Conservation (phyloP, 495 filamentous ascomycete species). For the Aspergillus biplanus region DNA sequence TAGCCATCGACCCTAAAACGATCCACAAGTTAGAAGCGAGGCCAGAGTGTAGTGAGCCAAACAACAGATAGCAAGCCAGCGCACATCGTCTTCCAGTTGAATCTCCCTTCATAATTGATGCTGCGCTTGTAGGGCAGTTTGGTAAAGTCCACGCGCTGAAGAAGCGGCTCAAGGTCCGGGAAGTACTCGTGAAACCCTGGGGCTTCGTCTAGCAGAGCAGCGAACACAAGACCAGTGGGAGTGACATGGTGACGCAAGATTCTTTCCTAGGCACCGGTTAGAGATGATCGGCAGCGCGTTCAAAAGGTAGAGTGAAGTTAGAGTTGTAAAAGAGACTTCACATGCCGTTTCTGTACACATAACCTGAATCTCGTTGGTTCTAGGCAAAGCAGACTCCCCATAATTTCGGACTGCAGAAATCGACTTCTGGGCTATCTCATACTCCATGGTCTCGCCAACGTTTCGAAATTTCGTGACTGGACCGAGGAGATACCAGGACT, state of each 20-base stretch:
- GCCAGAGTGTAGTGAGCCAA: not conserved
- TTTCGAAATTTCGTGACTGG: conserved; percentile 57
- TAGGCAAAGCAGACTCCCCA: conserved; percentile 36
- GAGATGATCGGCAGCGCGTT: not conserved
- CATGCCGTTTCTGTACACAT: conserved; percentile 44
- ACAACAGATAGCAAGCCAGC: not conserved
- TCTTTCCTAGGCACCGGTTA: conserved; percentile 26
- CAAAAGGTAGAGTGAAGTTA: not conserved
- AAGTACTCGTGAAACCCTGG: conserved; percentile 61
- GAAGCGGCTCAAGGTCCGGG: conserved; percentile 53
- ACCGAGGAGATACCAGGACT: conserved; percentile 69
- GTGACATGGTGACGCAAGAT: conserved; percentile 52
- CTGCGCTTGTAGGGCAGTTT: conserved; percentile 57
- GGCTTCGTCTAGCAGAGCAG: conserved; percentile 53
- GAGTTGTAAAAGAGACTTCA: not conserved
- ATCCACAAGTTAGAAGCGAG: not conserved
- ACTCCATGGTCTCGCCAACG: conserved; percentile 48
- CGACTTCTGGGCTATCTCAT: conserved; percentile 59
- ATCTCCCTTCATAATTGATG: conserved; percentile 59
- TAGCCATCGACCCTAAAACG: conserved; percentile 59
- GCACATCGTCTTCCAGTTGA: conserved; percentile 70
- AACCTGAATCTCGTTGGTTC: conserved; percentile 42
- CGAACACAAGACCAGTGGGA: conserved; percentile 57
- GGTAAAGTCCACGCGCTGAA: conserved; percentile 59
- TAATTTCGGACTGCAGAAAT: conserved; percentile 48